These are phyloP conservation scores for Brettanomyces nanus DNA, from an alignment of 805 yeast species.

Conservation along the genomic window DNA sequence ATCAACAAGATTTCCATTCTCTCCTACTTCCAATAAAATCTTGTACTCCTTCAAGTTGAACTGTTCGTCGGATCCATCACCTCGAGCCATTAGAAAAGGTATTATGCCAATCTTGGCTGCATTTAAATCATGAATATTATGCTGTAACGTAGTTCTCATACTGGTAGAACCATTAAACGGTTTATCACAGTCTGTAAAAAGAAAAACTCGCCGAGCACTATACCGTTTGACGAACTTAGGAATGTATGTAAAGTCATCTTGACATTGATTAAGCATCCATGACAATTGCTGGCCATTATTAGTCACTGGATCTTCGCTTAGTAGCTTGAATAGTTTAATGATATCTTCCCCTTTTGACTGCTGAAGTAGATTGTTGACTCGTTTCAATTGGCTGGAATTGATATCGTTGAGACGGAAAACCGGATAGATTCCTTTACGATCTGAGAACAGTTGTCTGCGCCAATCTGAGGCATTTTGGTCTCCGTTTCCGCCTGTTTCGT, in stretches of 20 bases:
- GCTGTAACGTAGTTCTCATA: constrained; percentile 41
- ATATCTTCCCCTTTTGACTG: constrained; percentile 26
- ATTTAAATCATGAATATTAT: constrained; percentile 51
- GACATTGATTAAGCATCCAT: constrained; percentile 40
- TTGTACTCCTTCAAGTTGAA: constrained; percentile 43
- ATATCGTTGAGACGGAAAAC: constrained; percentile 48
- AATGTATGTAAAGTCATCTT: constrained; percentile 44
- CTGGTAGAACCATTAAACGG: constrained; percentile 43
- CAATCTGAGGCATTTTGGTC: not conserved
- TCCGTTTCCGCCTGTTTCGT: not conserved
- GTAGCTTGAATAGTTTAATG: constrained; percentile 22
- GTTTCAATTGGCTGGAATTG: constrained; percentile 50
- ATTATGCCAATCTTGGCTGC: constrained; percentile 43
- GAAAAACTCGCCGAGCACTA: constrained; percentile 51
- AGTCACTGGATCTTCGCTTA: constrained; percentile 13
- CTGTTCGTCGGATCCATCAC: constrained; percentile 9
- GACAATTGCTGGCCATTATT: constrained; percentile 29
- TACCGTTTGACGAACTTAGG: constrained; percentile 34
- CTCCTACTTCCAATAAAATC: constrained; percentile 10
- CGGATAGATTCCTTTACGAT: constrained; percentile 36
- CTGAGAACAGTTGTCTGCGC: constrained; percentile 4
- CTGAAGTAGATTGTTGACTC: constrained; percentile 39
- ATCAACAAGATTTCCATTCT: constrained; percentile 6
- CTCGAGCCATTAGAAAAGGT: constrained; percentile 46
- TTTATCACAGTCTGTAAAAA: constrained; percentile 68